A percentile compares a stretch with the other conserved stretches of the same genome.
These are phyloP conservation scores for Pythium brachiatum DNA, from an alignment of 352 stramenopile genomes.

Conservation along the genomic window DNA sequence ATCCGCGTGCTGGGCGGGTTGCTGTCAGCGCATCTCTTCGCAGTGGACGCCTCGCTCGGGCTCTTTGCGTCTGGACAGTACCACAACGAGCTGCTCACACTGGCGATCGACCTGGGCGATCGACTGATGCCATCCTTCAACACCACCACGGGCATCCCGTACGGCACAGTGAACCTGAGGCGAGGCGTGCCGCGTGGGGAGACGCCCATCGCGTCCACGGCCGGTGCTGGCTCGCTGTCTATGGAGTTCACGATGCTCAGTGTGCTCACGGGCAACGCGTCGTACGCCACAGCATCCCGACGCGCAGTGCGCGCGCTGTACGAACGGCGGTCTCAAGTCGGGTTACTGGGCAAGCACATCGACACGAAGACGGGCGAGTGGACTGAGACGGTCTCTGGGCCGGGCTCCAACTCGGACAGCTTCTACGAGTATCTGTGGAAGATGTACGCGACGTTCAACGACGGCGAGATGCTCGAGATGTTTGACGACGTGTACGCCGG, in stretches of 20 bases:
- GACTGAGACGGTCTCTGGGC: conserved; percentile 74
- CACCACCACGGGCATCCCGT: conserved; percentile 95
- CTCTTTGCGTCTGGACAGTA: conserved; percentile 80
- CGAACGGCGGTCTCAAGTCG: conserved; percentile 62
- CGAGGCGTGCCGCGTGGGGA: conserved; percentile 88
- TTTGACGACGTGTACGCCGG: conserved; percentile 71
- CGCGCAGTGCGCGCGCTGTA: conserved; percentile 78
- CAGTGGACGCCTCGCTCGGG: conserved; percentile 46
- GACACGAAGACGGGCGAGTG: conserved; percentile 88
- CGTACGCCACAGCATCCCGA: conserved; percentile 67
- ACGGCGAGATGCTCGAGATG: conserved; percentile 92
- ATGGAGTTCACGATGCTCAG: conserved; percentile 98
- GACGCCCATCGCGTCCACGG: conserved; percentile 95
- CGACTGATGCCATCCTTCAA: conserved; percentile 96
- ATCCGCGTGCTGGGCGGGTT: conserved; percentile 91
- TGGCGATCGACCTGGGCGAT: conserved; percentile 95
- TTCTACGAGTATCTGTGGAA: conserved; percentile 99
- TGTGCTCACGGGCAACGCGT: conserved; percentile 60
- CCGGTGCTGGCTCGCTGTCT: conserved; percentile 93
- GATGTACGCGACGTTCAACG: conserved; percentile 94
- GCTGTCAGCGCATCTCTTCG: conserved; percentile 88
- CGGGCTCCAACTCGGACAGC: conserved; percentile 95
- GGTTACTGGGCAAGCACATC: conserved; percentile 96
- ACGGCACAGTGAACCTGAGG: conserved; percentile 96
- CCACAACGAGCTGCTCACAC: conserved; percentile 87